Percentiles rank a stretch among this genome's conserved stretches.
Conservation (phyloP, 176 grass and related monocot genomes). For the Canna indica region DNA sequence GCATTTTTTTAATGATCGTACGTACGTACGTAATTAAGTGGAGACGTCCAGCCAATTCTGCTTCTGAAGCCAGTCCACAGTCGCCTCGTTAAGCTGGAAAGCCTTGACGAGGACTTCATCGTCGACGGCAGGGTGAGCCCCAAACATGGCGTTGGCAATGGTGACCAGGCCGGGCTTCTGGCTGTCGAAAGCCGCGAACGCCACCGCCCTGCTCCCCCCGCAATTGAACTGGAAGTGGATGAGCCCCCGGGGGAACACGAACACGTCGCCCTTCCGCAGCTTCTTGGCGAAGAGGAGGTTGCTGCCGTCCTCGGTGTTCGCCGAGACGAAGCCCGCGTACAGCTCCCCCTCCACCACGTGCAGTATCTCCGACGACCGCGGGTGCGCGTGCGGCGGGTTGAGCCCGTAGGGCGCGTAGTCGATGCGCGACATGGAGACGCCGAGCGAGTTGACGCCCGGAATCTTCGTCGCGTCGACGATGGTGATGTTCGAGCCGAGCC, state of each 20-base stretch:
- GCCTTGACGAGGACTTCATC: conserved; percentile 32
- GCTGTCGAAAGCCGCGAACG: conserved; percentile 27
- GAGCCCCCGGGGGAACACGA: conserved; percentile 27
- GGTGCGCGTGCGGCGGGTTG: conserved; percentile 37
- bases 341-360: conserved; percentile 23
- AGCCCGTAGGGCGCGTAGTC: conserved; percentile 31
- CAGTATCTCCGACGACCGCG: conserved; percentile 18
- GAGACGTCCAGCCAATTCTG: not conserved
- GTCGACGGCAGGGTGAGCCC: conserved; percentile 8
- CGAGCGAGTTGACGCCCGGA: conserved; percentile 28
- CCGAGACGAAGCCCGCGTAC: conserved; percentile 29
- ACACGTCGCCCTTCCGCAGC: conserved; percentile 27
- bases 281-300: conserved; percentile 29
- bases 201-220: conserved; percentile 9
- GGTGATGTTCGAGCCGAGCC: conserved; percentile 36
- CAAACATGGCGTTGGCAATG: conserved; percentile 23
- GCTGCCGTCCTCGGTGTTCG: conserved; percentile 21
- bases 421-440: conserved; percentile 32
- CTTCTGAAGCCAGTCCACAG: conserved; percentile 20
- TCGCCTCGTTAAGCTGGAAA: conserved; percentile 28
- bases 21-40: not conserved
- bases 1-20: too few species aligned
- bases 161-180: conserved; percentile 27
- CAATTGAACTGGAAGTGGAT: conserved; percentile 37
- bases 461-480: conserved; percentile 15